phyloP scores from a whole-genome alignment of 345 rosid genomes.

The Euphorbia lathyris region DNA sequence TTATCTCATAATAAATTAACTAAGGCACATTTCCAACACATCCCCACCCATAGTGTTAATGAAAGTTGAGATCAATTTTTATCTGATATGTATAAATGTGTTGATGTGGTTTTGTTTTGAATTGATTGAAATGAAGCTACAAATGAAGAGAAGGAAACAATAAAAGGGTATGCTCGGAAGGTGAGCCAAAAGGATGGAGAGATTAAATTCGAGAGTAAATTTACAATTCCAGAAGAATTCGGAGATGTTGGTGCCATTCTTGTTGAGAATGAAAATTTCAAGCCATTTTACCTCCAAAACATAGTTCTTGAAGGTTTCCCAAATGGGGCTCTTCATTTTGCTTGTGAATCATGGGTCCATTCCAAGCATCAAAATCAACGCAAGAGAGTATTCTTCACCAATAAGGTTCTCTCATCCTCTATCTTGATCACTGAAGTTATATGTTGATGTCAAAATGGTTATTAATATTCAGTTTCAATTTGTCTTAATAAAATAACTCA shows the following conservation, averaged over 20 bases:
- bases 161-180: slow-evolving; percentile 13
- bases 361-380: slow-evolving; percentile 10
- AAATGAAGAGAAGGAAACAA: slow-evolving; percentile 17
- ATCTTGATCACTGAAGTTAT: too few relatives aligned
- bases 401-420: slow-evolving; percentile 12
- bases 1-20: too few relatives aligned
- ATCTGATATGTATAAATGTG: too few relatives aligned
- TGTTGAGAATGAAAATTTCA: slow-evolving; percentile 15
- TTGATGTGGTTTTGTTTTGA: too few relatives aligned
- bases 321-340: slow-evolving; percentile 6
- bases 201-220: slow-evolving; percentile 12
- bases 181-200: not conserved
- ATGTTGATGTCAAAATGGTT: too few relatives aligned
- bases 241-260: slow-evolving; percentile 24
- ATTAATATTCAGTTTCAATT: too few relatives aligned
- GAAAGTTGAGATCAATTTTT: too few relatives aligned
- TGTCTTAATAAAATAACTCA: too few relatives aligned
- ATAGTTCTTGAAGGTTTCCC: slow-evolving; percentile 18
- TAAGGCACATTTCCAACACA: too few relatives aligned
- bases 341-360: slow-evolving; percentile 22
- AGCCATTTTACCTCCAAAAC: slow-evolving; percentile 14
- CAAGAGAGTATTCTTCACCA: slow-evolving; percentile 22
- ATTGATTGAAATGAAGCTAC: not conserved
- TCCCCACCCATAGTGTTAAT: too few relatives aligned
- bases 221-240: slow-evolving; percentile 18